A percentile compares a stretch with the other conserved stretches of the same genome.
Conservation (phyloP, 2,329 filamentous ascomycete genomes). For the Aspergillus brasiliensis region DNA sequence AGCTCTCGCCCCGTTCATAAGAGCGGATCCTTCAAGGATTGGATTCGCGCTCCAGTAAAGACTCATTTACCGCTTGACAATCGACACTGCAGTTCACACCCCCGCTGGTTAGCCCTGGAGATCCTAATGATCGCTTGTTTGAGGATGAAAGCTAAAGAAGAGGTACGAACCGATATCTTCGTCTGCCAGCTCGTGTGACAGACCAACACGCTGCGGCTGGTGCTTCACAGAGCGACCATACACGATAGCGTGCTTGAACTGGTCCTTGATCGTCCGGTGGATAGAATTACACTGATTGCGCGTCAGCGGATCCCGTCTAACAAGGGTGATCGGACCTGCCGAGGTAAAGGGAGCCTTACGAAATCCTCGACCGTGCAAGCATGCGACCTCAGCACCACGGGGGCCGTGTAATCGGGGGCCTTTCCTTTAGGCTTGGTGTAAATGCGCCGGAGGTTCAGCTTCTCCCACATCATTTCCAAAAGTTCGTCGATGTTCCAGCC, state of each 20-base stretch:
- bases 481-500: constrained; percentile 98
- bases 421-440: constrained; percentile 99
- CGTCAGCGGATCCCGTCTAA: constrained; percentile 34
- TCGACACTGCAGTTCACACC: constrained; percentile 54
- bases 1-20: constrained; percentile 29
- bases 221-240: constrained; percentile 99
- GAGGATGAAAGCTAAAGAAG: not conserved
- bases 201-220: constrained; percentile 92
- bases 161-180: constrained; percentile 85
- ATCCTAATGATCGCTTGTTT: constrained; percentile 6
- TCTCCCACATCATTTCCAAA: constrained; percentile 98
- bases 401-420: constrained; percentile 86
- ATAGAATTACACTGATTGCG: constrained; percentile 82
- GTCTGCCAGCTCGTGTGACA: constrained; percentile 87
- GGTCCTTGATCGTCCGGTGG: constrained; percentile 91
- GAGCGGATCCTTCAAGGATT: constrained; percentile 24
- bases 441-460: constrained; percentile 83
- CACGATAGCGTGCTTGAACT: constrained; percentile 93
- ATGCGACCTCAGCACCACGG: constrained; percentile 81
- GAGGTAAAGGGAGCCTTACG: constrained; percentile 59
- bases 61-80: constrained; percentile 65
- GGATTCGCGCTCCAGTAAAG: constrained; percentile 6
- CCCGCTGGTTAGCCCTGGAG: constrained; percentile 25
- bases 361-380: constrained; percentile 95
- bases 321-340: not conserved